Evolutionary conservation across 2,329 filamentous ascomycete species (phyloP).

Genomic region (Pseudogymnoascus sp.): DNA sequence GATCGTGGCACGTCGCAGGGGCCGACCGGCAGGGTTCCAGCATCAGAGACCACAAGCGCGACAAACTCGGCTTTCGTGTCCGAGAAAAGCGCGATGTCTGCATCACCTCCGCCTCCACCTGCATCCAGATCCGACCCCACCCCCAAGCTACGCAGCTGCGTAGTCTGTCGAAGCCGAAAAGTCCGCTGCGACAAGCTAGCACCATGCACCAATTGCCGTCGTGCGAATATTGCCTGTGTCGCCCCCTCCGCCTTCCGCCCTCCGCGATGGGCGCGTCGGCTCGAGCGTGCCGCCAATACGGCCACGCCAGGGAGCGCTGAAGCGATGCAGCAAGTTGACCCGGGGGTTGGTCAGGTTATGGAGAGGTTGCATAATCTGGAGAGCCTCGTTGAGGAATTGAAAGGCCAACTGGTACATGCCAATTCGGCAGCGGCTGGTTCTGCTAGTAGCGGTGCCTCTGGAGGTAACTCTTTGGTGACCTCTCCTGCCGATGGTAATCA

Average conservation of each 20-base stretch:
- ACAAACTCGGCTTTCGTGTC: constrained; percentile 10
- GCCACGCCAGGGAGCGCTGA: constrained; percentile 16
- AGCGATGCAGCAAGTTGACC: constrained; percentile 19
- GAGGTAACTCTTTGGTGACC: constrained; percentile 25
- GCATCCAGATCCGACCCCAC: constrained; percentile 9
- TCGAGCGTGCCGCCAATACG: constrained; percentile 34
- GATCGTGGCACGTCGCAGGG: neutral
- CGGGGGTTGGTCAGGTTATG: constrained; percentile 35
- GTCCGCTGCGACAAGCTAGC: constrained; percentile 50
- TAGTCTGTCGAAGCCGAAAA: constrained; percentile 45
- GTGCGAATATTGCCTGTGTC: constrained; percentile 44
- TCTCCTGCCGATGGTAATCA: constrained; percentile 16
- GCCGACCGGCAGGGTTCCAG: neutral
- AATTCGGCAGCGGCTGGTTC: constrained; percentile 25
- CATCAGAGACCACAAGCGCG: neutral
- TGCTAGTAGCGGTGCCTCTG: constrained; percentile 23
- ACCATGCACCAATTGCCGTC: constrained; percentile 49
- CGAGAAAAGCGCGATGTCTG: constrained; percentile 20
- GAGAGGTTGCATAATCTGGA: constrained; percentile 44
- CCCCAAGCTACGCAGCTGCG: constrained; percentile 39
- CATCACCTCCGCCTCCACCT: neutral
- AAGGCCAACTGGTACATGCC: constrained; percentile 38
- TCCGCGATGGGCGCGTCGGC: constrained; percentile 46
- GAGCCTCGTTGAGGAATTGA: constrained; percentile 42
- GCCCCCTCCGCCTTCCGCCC: constrained; percentile 42